A percentile compares a stretch with the other conserved stretches of the same genome.
phyloP scores from a whole-genome alignment of 148 eudicot genomes.

The Selenicereus undatus region DNA sequence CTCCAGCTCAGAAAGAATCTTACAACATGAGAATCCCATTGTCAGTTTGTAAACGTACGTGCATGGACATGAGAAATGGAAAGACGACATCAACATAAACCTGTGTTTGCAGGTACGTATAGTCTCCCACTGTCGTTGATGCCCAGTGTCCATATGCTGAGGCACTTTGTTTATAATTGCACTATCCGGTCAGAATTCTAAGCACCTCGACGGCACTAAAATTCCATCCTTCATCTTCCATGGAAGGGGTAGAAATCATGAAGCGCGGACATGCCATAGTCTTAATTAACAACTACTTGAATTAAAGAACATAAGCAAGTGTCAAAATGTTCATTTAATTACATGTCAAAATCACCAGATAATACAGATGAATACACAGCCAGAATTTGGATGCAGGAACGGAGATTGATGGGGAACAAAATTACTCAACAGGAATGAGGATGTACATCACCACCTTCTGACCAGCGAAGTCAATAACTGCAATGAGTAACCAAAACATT shows the following conservation, averaged over 20 bases:
- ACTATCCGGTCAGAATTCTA: no score
- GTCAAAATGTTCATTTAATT: neutral
- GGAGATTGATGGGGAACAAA: neutral
- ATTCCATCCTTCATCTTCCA: no score
- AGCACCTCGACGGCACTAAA: no score
- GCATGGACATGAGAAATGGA: no score
- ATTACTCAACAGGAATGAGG: neutral
- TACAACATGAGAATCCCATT: no score
- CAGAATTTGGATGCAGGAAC: neutral
- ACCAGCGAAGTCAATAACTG: conserved; percentile 78
- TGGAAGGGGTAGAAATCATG: neutral
- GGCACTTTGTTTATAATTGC: no score
- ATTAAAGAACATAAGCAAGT: conserved; percentile 8
- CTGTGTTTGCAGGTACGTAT: no score
- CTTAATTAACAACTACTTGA: neutral
- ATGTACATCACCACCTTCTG: conserved; percentile 51
- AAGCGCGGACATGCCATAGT: neutral
- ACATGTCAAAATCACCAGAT: neutral
- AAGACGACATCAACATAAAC: no score
- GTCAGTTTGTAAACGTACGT: no score
- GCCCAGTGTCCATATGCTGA: no score
- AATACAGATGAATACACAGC: neutral
- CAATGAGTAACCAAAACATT: conserved; percentile 15
- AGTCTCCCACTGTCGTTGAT: no score
- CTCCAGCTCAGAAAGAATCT: no score